Conservation (phyloP, 2,329 filamentous ascomycete species). For the Sporothrix globosa region DNA sequence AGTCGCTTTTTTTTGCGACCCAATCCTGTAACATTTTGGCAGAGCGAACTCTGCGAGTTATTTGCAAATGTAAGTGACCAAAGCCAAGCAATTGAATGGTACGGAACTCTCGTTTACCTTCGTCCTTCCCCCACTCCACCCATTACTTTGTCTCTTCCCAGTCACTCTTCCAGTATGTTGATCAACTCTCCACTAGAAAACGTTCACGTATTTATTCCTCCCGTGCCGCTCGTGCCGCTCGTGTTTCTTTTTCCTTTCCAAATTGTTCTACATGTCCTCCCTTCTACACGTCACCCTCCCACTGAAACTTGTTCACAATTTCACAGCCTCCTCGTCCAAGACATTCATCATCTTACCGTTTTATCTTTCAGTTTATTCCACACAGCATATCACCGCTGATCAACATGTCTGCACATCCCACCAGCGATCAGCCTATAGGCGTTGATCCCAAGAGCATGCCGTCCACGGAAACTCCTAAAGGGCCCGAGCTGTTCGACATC, state of each 20-base stretch:
- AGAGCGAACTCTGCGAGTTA: too few species aligned
- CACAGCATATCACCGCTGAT: neutral
- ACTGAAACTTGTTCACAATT: too few species aligned
- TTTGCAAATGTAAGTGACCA: too few species aligned
- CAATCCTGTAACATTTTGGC: too few species aligned
- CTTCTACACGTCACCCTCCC: neutral
- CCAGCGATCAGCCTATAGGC: slow-evolving; percentile 16
- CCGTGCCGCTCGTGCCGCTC: slow-evolving; percentile 24
- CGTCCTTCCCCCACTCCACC: neutral
- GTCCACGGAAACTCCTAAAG: neutral
- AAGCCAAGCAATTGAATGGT: too few species aligned
- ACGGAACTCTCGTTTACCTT: neutral
- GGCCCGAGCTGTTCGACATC: neutral
- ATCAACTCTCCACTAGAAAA: neutral
- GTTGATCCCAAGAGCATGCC: slow-evolving; percentile 33
- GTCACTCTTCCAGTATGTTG: neutral
- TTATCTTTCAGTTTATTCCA: neutral
- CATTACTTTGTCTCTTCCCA: neutral
- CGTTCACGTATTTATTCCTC: slow-evolving; percentile 18
- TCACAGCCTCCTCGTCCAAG: too few species aligned
- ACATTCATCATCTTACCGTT: neutral
- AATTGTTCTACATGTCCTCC: neutral
- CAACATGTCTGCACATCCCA: slow-evolving; percentile 22
- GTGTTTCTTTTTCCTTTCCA: too few species aligned
- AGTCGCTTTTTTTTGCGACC: too few species aligned